A percentile compares a stretch with the other conserved stretches of the same genome.
These are phyloP conservation scores for Scytalidium sp. DNA, from an alignment of 2,329 filamentous ascomycete genomes.

Conservation along the genomic window DNA sequence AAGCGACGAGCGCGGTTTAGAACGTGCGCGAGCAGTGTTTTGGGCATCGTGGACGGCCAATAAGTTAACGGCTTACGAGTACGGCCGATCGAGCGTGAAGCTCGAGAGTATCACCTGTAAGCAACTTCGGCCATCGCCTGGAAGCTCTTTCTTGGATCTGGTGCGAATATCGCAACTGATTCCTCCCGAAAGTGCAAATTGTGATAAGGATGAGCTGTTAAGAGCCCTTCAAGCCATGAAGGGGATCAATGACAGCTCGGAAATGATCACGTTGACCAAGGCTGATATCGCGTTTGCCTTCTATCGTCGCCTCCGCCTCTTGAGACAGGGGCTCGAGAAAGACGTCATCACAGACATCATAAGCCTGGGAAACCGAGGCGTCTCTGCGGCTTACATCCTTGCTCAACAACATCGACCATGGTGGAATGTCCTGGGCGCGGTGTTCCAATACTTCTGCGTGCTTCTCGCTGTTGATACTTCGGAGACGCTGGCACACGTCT, in stretches of 20 bases:
- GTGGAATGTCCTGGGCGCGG: slow-evolving; percentile 39
- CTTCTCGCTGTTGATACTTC: slow-evolving; percentile 37
- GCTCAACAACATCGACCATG: slow-evolving; percentile 33
- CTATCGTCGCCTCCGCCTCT: slow-evolving; percentile 37
- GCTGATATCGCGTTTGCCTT: slow-evolving; percentile 30
- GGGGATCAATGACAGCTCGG: slow-evolving; percentile 15
- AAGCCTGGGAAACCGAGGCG: slow-evolving; percentile 28
- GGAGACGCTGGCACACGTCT: slow-evolving; percentile 30
- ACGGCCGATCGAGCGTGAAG: slow-evolving; percentile 27
- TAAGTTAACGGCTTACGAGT: slow-evolving; percentile 30
- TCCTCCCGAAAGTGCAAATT: neutral
- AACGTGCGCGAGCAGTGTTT: slow-evolving; percentile 23
- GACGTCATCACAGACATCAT: slow-evolving; percentile 34
- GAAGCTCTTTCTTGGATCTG: slow-evolving; percentile 1
- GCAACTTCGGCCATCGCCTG: neutral
- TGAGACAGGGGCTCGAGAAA: slow-evolving; percentile 33
- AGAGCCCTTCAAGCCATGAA: slow-evolving; percentile 5
- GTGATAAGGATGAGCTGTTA: slow-evolving; percentile 3
- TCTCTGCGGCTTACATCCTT: slow-evolving; percentile 31
- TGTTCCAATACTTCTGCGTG: slow-evolving; percentile 40
- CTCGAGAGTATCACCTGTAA: slow-evolving; percentile 19
- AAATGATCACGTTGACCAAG: slow-evolving; percentile 29
- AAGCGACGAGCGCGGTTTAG: slow-evolving; percentile 9
- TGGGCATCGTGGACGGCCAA: slow-evolving; percentile 28
- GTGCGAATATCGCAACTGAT: slow-evolving; percentile 7